Percentiles rank a stretch among this genome's conserved stretches.
These are phyloP conservation scores for Gnaphalium uliginosum DNA, from an alignment of 129 eudicot species.

Conservation along the genomic window DNA sequence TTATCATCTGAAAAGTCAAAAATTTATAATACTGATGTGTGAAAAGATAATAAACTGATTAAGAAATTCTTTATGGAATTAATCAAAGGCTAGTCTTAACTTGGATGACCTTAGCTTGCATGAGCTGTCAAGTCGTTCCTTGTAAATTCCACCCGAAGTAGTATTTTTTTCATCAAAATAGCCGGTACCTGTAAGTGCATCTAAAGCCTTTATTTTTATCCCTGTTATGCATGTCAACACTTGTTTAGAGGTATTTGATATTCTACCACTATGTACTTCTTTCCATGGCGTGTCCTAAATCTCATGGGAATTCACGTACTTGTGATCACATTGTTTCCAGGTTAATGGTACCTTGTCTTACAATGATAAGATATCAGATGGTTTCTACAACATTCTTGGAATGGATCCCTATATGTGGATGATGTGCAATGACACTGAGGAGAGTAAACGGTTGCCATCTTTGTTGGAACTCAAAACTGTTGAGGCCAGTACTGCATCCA, in stretches of 20 bases:
- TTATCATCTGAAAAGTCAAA: not conserved
- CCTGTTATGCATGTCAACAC: not conserved
- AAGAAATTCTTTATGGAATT: not conserved
- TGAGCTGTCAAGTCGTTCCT: not conserved
- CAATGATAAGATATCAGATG: constrained; percentile 70
- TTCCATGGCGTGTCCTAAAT: not conserved
- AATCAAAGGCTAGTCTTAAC: not conserved
- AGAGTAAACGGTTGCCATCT: constrained; percentile 55
- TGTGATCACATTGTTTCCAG: constrained; percentile 34
- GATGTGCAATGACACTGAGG: constrained; percentile 60
- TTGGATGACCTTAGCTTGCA: not conserved
- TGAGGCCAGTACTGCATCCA: constrained; percentile 50
- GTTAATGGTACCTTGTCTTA: constrained; percentile 72
- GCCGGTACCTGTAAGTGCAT: not conserved
- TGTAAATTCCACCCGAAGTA: not conserved
- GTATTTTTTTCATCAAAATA: not conserved
- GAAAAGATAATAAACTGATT: not conserved
- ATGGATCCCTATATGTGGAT: constrained; percentile 77
- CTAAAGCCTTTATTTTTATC: not conserved
- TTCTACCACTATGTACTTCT: not conserved
- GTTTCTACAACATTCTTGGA: constrained; percentile 72
- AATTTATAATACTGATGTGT: not conserved
- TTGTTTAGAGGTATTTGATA: not conserved
- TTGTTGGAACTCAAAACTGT: constrained; percentile 47
- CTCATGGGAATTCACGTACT: not conserved